These are phyloP conservation scores for Suillus sp. DNA, from an alignment of 768 basidiomycete genomes.

Conservation along the genomic window DNA sequence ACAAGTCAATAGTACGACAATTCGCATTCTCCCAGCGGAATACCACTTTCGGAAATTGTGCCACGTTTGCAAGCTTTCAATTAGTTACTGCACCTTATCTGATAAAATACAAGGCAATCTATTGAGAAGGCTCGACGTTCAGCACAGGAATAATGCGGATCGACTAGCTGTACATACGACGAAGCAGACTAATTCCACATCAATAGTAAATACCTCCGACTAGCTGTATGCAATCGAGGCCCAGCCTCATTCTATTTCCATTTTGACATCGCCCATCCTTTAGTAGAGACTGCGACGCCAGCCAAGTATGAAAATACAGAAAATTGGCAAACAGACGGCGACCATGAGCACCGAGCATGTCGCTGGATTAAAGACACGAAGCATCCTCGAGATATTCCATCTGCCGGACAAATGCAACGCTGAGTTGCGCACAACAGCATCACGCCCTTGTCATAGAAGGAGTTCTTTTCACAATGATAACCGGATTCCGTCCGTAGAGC, in stretches of 20 bases:
- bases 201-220: background rate
- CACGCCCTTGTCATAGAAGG: background rate
- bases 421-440: background rate
- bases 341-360: background rate
- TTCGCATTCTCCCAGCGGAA: background rate
- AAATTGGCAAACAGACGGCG: background rate
- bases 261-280: background rate
- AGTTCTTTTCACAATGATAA: background rate
- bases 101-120: background rate
- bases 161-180: background rate
- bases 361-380: conserved; percentile 2
- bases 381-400: background rate
- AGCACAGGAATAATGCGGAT: background rate
- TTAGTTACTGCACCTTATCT: background rate
- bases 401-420: background rate
- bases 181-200: background rate
- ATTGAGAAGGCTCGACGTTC: background rate
- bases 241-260: background rate
- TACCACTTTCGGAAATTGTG: conserved; percentile 1
- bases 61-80: background rate
- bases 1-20: background rate
- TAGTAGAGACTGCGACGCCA: background rate
- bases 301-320: background rate
- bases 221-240: background rate
- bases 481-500: background rate